Base-by-base conservation (phyloP, 2,329 filamentous ascomycete species). In the Sporothrix euskadiensis region DNA sequence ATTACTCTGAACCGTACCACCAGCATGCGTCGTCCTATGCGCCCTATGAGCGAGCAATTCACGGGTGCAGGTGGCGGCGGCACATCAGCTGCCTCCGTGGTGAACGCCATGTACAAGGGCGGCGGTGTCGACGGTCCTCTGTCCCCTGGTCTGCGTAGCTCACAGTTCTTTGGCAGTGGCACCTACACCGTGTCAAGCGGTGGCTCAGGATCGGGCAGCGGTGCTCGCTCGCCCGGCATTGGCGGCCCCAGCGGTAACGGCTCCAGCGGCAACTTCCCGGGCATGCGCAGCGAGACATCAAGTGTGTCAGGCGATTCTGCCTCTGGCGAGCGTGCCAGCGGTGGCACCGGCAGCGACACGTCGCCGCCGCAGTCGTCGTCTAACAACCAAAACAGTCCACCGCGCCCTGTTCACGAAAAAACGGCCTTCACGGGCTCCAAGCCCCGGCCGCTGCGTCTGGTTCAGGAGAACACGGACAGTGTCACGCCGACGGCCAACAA, bases 61-160 rank as follows among this genome's bases (percentile, higher is more conserved):
- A 87, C 87, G 0, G 83, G 83, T 9, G 22, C 65, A 7, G 72
- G 72, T 66, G 56, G 69, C 54, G 65, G 66, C 30, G 66, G 73
- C 30, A 69, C 73, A 9, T 71, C 73, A 3, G 90, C 90, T 32
- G 92, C 92, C 8, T 89, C 87, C 74, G 88, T 97, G 41, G 91
- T 97, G 68, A 93, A 93, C 78, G 94, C 94, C 81, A 97, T 97
- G 92, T 97, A 97, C 83, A 91, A 91, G 79, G 91, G 91, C 16
- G 65, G 41, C 39, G 61, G 72, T 7, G 88, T 90, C 10, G 91
- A 91, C 30, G 87, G 88, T 4, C 87, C 89, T 9, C 85, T 88
- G 59, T 91, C 90, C 30, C 86, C 89, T 61, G 84, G 87, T 3
- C 83, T 90, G 78, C 83, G 90, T 75, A 84, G 88, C 80, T 88